Conservation (phyloP, 768 basidiomycete genomes). For the Mrakia hoshinonis region DNA sequence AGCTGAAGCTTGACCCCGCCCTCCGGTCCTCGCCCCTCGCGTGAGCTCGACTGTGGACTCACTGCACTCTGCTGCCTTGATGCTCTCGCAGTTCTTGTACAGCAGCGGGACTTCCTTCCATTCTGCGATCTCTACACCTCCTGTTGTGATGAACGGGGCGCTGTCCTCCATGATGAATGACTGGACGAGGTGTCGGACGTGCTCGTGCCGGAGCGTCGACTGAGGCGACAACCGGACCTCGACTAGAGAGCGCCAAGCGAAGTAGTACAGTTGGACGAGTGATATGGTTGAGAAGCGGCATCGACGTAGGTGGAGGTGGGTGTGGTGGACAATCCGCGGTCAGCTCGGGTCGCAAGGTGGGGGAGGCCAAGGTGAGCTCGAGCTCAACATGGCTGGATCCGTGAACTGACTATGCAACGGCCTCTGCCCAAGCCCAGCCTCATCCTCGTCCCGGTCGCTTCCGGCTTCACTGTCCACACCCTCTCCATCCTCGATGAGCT, state of each 20-base stretch:
- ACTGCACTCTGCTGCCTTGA: constrained; percentile 56
- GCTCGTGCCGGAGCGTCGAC: constrained; percentile 66
- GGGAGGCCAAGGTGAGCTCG: background rate
- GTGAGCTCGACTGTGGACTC: constrained; percentile 30
- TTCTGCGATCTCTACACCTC: constrained; percentile 63
- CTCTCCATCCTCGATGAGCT: no score
- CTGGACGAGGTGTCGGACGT: constrained; percentile 57
- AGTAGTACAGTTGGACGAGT: background rate
- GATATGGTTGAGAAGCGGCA: background rate
- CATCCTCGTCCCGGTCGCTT: background rate
- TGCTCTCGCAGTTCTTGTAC: constrained; percentile 62
- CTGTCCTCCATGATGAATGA: constrained; percentile 49
- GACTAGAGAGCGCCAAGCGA: constrained; percentile 46
- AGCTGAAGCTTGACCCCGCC: background rate
- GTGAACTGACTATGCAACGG: constrained; percentile 17
- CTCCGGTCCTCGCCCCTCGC: background rate
- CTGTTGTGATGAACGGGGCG: constrained; percentile 54
- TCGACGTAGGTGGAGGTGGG: no score
- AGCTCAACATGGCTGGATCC: background rate
- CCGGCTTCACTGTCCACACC: background rate
- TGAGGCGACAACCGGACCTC: constrained; percentile 68
- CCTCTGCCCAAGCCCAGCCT: background rate
- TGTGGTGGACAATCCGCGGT: background rate
- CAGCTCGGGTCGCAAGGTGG: background rate
- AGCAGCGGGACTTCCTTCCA: constrained; percentile 72